These are phyloP conservation scores for Pulveroboletus ravenelii DNA, from an alignment of 768 basidiomycete species.

Conservation along the genomic window DNA sequence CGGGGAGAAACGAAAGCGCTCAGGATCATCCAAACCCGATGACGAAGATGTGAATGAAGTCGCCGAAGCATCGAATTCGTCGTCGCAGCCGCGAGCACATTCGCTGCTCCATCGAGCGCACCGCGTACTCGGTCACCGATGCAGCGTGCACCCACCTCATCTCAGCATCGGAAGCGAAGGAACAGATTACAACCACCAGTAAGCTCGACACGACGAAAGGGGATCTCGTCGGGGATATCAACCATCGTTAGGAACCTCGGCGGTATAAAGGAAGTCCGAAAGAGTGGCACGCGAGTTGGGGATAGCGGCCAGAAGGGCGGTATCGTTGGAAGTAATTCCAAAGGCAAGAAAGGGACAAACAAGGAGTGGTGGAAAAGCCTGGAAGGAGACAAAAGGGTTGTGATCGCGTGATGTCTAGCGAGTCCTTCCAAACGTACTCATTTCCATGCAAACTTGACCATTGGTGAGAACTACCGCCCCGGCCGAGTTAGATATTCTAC, in stretches of 20 bases:
- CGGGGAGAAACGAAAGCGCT: constrained; percentile 16
- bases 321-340: too few relatives aligned
- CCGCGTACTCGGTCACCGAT: neutral
- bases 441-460: too few relatives aligned
- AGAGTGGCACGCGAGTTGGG: too few relatives aligned
- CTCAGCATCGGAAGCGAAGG: neutral
- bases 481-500: too few relatives aligned
- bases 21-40: neutral
- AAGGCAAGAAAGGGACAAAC: too few relatives aligned
- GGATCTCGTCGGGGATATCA: constrained; percentile 59
- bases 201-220: constrained; percentile 35
- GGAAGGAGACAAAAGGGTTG: too few relatives aligned
- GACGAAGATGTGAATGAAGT: neutral
- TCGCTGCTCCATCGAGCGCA: neutral
- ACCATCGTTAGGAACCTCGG: constrained; percentile 18
- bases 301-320: too few relatives aligned
- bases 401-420: too few relatives aligned
- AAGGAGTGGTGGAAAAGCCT: too few relatives aligned
- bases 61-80: neutral
- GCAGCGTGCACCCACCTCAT: neutral
- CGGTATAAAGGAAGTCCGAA: too few relatives aligned
- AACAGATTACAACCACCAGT: neutral
- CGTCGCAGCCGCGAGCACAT: neutral
- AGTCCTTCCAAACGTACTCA: too few relatives aligned
- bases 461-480: too few relatives aligned